Percentiles rank a stretch among this genome's conserved stretches.
Evolutionary conservation across 192 early-diverging fungal species (phyloP).

Genomic region (Rhizophagus sp.): DNA sequence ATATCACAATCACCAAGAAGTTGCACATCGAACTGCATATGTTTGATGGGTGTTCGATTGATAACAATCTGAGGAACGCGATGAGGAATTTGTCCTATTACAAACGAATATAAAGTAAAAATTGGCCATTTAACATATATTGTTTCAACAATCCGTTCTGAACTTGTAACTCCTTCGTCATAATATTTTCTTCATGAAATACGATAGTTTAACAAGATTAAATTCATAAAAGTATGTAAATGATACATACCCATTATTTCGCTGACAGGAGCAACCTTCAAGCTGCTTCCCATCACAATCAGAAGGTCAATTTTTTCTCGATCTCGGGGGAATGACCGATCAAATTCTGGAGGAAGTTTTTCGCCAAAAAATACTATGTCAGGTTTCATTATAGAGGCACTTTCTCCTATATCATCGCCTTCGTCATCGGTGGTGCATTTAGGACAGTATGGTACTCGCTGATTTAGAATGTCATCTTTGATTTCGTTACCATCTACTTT

Average conservation of each 20-base stretch:
- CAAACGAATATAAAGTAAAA: neutral
- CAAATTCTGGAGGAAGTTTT: slow-evolving; percentile 80
- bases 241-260: slow-evolving; percentile 71
- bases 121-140: neutral
- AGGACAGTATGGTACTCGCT: slow-evolving; percentile 76
- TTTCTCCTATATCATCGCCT: slow-evolving; percentile 44
- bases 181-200: no score
- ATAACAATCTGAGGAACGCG: slow-evolving; percentile 88
- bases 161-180: neutral
- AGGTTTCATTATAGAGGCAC: slow-evolving; percentile 82
- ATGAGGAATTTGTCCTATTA: slow-evolving; percentile 70
- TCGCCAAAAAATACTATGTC: slow-evolving; percentile 99
- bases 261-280: slow-evolving; percentile 93
- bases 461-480: slow-evolving; percentile 74
- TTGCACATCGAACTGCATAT: slow-evolving; percentile 89
- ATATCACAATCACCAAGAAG: slow-evolving; percentile 84
- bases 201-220: neutral
- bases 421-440: slow-evolving; percentile 57
- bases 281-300: slow-evolving; percentile 93
- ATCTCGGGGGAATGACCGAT: slow-evolving; percentile 71
- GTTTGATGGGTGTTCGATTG: slow-evolving; percentile 84
- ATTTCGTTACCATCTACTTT: slow-evolving; percentile 77
- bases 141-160: neutral
- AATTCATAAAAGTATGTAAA: neutral
- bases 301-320: slow-evolving; percentile 79